Conservation (phyloP, 208 protist genomes). For the Wallacemonas collosoma region DNA sequence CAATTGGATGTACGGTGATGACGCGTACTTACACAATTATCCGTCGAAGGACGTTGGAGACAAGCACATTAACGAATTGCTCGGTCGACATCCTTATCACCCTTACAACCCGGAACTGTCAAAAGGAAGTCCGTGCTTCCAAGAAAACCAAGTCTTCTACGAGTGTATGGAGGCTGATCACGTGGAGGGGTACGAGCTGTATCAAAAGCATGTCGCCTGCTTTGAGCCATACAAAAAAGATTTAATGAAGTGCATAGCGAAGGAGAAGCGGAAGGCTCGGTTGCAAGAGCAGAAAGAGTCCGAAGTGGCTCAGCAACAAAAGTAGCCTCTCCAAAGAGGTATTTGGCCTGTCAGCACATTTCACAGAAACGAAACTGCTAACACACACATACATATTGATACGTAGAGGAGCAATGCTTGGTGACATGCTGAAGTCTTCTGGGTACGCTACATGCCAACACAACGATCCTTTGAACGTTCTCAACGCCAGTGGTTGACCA, state of each 20-base stretch:
- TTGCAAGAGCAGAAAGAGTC: constrained; percentile 8
- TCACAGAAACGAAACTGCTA: constrained; percentile 9
- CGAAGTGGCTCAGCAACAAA: constrained; percentile 1
- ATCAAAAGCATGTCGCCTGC: constrained; percentile 88
- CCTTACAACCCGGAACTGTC: constrained; percentile 81
- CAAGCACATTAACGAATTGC: constrained; percentile 88
- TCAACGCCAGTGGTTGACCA: too few species aligned
- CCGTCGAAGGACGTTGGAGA: constrained; percentile 62
- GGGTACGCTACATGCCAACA: too few species aligned
- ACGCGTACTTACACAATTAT: constrained; percentile 68
- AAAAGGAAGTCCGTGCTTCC: constrained; percentile 61
- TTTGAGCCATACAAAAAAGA: constrained; percentile 87
- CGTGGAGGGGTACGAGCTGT: constrained; percentile 76
- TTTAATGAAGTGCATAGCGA: constrained; percentile 86
- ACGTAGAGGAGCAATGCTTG: too few species aligned
- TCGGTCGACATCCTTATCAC: constrained; percentile 85
- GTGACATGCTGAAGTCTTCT: too few species aligned
- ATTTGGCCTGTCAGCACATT: not conserved
- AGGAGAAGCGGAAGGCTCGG: constrained; percentile 58
- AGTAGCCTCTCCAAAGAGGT: not conserved
- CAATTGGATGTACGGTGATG: constrained; percentile 88
- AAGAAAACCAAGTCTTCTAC: constrained; percentile 67
- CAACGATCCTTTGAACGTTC: too few species aligned
- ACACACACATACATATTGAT: not conserved
- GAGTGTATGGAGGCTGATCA: constrained; percentile 81